Percentiles rank a stretch among this genome's conserved stretches.
Conservation (phyloP, 139 green algal species). For the Coelastrella sp. region DNA sequence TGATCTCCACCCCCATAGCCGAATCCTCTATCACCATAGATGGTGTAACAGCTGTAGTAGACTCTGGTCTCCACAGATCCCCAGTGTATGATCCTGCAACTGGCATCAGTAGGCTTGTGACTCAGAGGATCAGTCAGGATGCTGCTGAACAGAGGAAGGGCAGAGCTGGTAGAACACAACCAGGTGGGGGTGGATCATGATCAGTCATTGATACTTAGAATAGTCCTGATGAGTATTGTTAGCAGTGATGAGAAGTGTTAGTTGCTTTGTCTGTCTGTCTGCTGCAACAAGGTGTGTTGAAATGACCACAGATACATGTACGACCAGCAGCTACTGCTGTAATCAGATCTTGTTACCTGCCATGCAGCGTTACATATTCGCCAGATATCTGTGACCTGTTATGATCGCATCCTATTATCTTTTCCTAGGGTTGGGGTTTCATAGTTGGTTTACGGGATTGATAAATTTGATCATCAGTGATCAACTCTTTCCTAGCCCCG, state of each 20-base stretch:
- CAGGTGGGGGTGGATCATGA: too few relatives aligned
- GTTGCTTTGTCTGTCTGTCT: not conserved
- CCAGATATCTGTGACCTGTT: too few relatives aligned
- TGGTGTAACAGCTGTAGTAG: slow-evolving; percentile 76
- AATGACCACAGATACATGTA: too few relatives aligned
- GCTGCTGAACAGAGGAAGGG: slow-evolving; percentile 69
- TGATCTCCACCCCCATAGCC: slow-evolving; percentile 77
- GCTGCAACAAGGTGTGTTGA: too few relatives aligned
- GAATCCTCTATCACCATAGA: slow-evolving; percentile 75
- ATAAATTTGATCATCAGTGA: too few relatives aligned
- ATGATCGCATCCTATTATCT: too few relatives aligned
- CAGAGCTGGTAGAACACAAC: slow-evolving; percentile 65
- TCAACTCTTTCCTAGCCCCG: too few relatives aligned
- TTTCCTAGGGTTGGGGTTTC: too few relatives aligned
- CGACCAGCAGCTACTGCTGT: too few relatives aligned
- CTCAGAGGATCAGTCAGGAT: slow-evolving; percentile 55
- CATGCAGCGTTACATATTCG: too few relatives aligned
- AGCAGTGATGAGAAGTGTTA: not conserved
- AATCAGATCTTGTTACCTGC: too few relatives aligned
- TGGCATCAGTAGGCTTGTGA: slow-evolving; percentile 56
- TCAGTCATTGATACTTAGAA: not conserved
- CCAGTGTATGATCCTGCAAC: slow-evolving; percentile 60
- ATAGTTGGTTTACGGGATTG: too few relatives aligned
- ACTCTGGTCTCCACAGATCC: slow-evolving; percentile 63
- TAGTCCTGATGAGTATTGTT: not conserved